Conservation (phyloP, 768 basidiomycete genomes). For the Russula olivacea region DNA sequence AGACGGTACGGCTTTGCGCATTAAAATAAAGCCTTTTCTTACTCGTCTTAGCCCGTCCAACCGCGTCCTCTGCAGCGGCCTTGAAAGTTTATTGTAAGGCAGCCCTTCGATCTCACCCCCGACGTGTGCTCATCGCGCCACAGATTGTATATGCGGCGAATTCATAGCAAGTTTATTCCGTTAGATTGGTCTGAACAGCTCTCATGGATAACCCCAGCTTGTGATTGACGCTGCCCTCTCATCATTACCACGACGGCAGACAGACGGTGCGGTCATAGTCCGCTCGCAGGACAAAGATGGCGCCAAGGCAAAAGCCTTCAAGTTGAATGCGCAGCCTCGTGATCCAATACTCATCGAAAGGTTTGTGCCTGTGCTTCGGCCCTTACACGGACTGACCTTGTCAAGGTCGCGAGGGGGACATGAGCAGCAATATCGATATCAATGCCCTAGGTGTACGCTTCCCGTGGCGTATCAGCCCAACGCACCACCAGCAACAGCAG, state of each 20-base stretch:
- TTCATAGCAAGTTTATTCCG: slow-evolving; percentile 54
- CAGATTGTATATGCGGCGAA: slow-evolving; percentile 85
- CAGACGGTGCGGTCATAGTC: slow-evolving; percentile 77
- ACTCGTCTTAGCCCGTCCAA: slow-evolving; percentile 55
- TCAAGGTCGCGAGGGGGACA: slow-evolving; percentile 52
- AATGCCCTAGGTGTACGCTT: slow-evolving; percentile 61
- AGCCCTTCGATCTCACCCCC: slow-evolving; percentile 12
- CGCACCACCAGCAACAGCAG: slow-evolving; percentile 70
- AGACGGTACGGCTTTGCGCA: slow-evolving; percentile 49
- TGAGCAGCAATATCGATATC: slow-evolving; percentile 69
- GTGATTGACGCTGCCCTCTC: slow-evolving; percentile 73
- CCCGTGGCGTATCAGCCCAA: slow-evolving; percentile 72
- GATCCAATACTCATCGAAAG: slow-evolving; percentile 75
- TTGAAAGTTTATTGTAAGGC: slow-evolving; percentile 75
- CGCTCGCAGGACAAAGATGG: slow-evolving; percentile 59
- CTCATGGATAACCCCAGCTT: slow-evolving; percentile 43
- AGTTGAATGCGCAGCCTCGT: slow-evolving; percentile 67
- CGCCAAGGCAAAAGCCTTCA: slow-evolving; percentile 69
- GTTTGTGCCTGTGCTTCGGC: slow-evolving; percentile 34
- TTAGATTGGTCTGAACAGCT: neutral
- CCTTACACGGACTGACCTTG: slow-evolving; percentile 26
- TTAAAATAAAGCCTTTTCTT: slow-evolving; percentile 2
- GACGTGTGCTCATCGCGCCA: slow-evolving; percentile 10
- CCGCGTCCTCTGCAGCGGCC: slow-evolving; percentile 69
- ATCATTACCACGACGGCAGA: slow-evolving; percentile 61